Evolutionary conservation across 177 flowering plant genomes (phyloP).

Genomic region (Vitis hybrid): DNA sequence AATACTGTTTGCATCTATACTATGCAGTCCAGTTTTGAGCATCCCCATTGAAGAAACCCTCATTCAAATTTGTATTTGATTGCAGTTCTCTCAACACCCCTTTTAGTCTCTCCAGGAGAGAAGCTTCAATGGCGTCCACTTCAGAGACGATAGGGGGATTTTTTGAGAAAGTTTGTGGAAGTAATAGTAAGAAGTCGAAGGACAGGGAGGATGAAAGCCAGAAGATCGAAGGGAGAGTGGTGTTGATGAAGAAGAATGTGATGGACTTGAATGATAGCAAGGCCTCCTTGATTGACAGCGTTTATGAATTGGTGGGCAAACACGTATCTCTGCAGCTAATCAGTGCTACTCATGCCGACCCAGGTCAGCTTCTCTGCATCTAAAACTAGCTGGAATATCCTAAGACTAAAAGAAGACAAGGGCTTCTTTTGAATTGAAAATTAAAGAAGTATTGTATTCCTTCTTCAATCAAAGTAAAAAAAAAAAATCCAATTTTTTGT

Average conservation of each 20-base stretch:
- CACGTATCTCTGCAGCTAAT: conserved; percentile 61
- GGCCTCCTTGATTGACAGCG: conserved; percentile 54
- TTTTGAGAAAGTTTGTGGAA: conserved; percentile 14
- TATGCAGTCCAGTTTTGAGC: not conserved
- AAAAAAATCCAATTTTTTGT: not conserved
- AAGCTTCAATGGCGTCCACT: too few species aligned
- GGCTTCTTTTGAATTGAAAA: too few species aligned
- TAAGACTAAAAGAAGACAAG: too few species aligned
- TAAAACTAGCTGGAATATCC: not conserved
- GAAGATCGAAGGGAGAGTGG: conserved; percentile 52
- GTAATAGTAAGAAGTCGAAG: conserved; percentile 1
- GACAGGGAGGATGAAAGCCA: not conserved
- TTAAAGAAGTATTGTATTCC: too few species aligned
- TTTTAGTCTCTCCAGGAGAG: too few species aligned
- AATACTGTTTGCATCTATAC: not conserved
- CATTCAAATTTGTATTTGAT: not conserved
- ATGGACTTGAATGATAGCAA: conserved; percentile 54
- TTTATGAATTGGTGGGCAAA: conserved; percentile 56
- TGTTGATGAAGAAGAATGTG: conserved; percentile 73
- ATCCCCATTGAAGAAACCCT: not conserved
- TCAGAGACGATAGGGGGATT: conserved; percentile 10
- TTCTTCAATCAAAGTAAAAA: too few species aligned
- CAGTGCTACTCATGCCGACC: conserved; percentile 43
- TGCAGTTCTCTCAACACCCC: not conserved
- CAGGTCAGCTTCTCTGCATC: conserved; percentile 35